A percentile compares a stretch with the other conserved stretches of the same genome.
phyloP scores from a whole-genome alignment of 495 filamentous ascomycete genomes.

The Tetracladium marchalianum region DNA sequence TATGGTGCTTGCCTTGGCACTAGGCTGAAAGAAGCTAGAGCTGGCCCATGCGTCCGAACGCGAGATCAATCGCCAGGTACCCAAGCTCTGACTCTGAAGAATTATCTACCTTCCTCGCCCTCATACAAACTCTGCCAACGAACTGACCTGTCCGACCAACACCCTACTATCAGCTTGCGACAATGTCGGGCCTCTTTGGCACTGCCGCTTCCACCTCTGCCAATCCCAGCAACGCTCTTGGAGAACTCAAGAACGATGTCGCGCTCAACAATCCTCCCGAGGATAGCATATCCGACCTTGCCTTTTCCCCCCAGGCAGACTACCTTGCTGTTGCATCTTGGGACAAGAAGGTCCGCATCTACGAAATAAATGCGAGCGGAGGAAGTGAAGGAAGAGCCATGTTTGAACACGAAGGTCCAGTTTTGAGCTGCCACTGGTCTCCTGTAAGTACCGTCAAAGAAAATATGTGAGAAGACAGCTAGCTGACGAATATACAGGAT shows the following conservation, averaged over 20 bases:
- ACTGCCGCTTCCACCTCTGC: slow-evolving; percentile 22
- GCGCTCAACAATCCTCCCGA: slow-evolving; percentile 64
- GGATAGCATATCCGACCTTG: slow-evolving; percentile 77
- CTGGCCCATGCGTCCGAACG: not conserved
- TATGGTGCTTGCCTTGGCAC: not conserved
- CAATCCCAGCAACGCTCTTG: slow-evolving; percentile 57
- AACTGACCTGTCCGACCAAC: not conserved
- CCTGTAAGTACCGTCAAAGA: slow-evolving; percentile 46
- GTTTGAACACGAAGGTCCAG: slow-evolving; percentile 68
- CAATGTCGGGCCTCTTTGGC: slow-evolving; percentile 65
- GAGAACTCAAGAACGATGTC: slow-evolving; percentile 86
- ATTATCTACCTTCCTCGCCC: not conserved
- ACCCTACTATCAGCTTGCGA: not conserved
- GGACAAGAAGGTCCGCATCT: slow-evolving; percentile 92
- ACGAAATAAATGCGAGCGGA: slow-evolving; percentile 66
- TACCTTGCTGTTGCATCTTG: slow-evolving; percentile 80
- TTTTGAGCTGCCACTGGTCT: slow-evolving; percentile 73
- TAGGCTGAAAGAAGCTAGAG: not conserved
- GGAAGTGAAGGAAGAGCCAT: slow-evolving; percentile 67
- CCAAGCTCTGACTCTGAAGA: not conserved
- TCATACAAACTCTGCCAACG: not conserved
- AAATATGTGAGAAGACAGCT: not conserved
- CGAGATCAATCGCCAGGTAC: not conserved
- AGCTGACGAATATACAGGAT: slow-evolving; percentile 30
- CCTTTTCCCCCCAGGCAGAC: slow-evolving; percentile 68